Evolutionary conservation across 1,284 basidiomycete species (phyloP).

Genomic region (Ceratobasidium papillatum): DNA sequence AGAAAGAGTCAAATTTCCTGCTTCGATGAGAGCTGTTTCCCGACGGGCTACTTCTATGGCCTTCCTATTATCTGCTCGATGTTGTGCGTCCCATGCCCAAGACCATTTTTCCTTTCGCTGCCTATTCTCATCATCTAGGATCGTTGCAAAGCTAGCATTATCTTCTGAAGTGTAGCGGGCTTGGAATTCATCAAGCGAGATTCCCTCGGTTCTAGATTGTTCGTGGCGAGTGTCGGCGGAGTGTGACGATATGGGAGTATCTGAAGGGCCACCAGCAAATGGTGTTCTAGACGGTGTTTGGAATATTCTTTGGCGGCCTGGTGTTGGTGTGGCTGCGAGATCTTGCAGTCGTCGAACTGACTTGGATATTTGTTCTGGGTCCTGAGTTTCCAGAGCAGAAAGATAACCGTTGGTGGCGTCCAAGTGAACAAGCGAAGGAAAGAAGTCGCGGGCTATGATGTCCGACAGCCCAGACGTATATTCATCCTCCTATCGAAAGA

Average conservation of each 20-base stretch:
- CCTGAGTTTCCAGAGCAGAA: slow-evolving; percentile 75
- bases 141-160: slow-evolving; percentile 92
- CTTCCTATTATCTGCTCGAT: slow-evolving; percentile 71
- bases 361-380: slow-evolving; percentile 74
- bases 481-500: slow-evolving; percentile 75
- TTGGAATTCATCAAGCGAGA: slow-evolving; percentile 87
- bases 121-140: slow-evolving; percentile 87
- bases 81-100: slow-evolving; percentile 94
- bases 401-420: slow-evolving; percentile 88
- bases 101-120: slow-evolving; percentile 77
- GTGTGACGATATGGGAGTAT: slow-evolving; percentile 65
- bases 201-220: slow-evolving; percentile 65
- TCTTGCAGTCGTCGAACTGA: slow-evolving; percentile 78
- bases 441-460: slow-evolving; percentile 98
- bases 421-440: slow-evolving; percentile 87
- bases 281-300: slow-evolving; percentile 68
- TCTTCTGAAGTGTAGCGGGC: slow-evolving; percentile 93
- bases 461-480: slow-evolving; percentile 91
- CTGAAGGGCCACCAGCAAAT: slow-evolving; percentile 65
- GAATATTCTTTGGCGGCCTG: slow-evolving; percentile 54
- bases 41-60: slow-evolving; percentile 68
- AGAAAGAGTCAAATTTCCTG: slow-evolving; percentile 32
- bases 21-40: slow-evolving; percentile 74
- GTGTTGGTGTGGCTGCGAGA: slow-evolving; percentile 63
- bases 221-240: slow-evolving; percentile 53